These are phyloP conservation scores for Helicostylum pulchrum DNA, from an alignment of 192 early-diverging fungal species.

Conservation along the genomic window DNA sequence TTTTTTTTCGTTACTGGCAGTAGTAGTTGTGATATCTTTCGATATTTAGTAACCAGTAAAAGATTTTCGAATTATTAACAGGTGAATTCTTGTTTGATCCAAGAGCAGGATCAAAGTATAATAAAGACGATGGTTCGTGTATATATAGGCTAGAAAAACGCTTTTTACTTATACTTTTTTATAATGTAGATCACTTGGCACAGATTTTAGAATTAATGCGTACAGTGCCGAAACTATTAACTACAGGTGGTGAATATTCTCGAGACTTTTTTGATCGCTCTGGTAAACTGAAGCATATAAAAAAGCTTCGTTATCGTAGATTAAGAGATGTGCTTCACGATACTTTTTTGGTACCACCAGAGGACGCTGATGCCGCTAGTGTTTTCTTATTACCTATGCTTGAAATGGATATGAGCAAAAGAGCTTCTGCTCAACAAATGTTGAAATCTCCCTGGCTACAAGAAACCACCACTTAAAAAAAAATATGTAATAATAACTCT, in stretches of 20 bases:
- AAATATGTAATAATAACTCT: no score
- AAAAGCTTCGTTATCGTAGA: conserved; percentile 77
- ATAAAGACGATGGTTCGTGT: conserved; percentile 83
- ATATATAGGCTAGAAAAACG: neutral
- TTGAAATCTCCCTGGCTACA: conserved; percentile 22
- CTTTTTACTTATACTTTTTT: neutral
- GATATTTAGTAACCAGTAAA: neutral
- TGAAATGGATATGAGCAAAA: conserved; percentile 25
- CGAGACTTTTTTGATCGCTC: conserved; percentile 82
- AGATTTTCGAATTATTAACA: conserved; percentile 86
- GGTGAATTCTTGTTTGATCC: conserved; percentile 96
- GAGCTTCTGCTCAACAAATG: conserved; percentile 28
- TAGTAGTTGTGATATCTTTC: no score
- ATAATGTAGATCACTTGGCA: conserved; percentile 87
- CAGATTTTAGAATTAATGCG: conserved; percentile 92
- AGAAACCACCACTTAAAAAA: neutral
- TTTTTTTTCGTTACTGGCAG: neutral
- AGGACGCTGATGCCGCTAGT: conserved; percentile 69
- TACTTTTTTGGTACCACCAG: conserved; percentile 74
- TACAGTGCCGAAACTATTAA: conserved; percentile 72
- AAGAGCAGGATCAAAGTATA: conserved; percentile 74
- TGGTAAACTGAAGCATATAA: conserved; percentile 85
- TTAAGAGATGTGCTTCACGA: conserved; percentile 81
- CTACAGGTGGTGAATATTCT: conserved; percentile 79
- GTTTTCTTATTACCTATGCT: conserved; percentile 86